A percentile compares a stretch with the other conserved stretches of the same genome.
Conservation (phyloP, 257 asterid genomes). For the Scutellaria galericulata region DNA sequence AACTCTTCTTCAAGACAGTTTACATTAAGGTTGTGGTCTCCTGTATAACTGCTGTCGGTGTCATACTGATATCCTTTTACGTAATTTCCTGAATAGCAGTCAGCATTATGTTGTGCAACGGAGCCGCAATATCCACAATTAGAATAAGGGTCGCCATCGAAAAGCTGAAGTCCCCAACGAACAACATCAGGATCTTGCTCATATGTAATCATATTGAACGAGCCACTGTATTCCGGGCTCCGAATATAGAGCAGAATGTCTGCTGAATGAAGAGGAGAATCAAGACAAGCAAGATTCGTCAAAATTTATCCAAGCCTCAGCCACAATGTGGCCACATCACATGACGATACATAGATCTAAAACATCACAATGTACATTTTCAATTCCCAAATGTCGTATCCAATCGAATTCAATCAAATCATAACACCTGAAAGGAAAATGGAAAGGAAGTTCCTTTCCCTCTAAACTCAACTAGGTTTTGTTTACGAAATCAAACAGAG, state of each 20-base stretch:
- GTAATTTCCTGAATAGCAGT: conserved; percentile 59
- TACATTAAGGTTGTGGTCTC: conserved; percentile 43
- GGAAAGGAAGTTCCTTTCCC: background rate
- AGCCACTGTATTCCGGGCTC: conserved; percentile 27
- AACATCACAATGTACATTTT: background rate
- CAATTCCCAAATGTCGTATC: background rate
- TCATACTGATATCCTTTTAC: conserved; percentile 56
- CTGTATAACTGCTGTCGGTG: conserved; percentile 46
- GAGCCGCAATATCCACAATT: conserved; percentile 67
- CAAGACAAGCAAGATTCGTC: background rate
- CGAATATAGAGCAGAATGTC: conserved; percentile 33
- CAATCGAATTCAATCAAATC: background rate
- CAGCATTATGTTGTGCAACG: conserved; percentile 50
- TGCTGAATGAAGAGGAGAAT: conserved; percentile 34
- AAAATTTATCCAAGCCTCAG: background rate
- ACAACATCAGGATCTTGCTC: conserved; percentile 96
- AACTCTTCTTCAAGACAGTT: conserved; percentile 70
- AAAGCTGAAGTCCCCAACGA: conserved; percentile 94
- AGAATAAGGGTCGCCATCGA: conserved; percentile 89
- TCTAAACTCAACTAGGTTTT: background rate
- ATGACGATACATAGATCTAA: background rate
- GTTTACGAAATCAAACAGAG: background rate
- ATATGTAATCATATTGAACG: conserved; percentile 63
- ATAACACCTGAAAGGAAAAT: background rate
- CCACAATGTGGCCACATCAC: background rate